Evolutionary conservation across 148 eudicot species (phyloP).

Genomic region (Vaccinium corymbosum): DNA sequence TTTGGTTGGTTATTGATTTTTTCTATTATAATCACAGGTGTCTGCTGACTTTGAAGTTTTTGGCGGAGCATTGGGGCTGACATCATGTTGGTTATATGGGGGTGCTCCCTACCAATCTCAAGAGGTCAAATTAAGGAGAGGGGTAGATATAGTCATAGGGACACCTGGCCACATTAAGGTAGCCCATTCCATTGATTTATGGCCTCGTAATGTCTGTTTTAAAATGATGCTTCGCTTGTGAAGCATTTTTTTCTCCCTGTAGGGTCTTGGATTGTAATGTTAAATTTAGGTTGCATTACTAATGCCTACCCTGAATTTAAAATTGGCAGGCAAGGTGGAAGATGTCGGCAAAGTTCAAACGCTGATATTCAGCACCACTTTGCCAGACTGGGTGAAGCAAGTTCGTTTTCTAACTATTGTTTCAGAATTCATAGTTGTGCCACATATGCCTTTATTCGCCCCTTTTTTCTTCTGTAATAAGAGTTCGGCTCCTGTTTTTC

Average conservation of each 20-base stretch:
- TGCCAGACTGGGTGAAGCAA: conserved; percentile 81
- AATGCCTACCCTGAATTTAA: not conserved
- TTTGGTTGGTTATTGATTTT: not conserved
- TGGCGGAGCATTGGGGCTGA: conserved; percentile 64
- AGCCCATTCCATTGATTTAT: not conserved
- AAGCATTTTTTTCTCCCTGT: not conserved
- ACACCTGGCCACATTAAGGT: conserved; percentile 96
- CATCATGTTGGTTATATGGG: conserved; percentile 68
- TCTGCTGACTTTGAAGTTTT: conserved; percentile 63
- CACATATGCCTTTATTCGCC: not conserved
- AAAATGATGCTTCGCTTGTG: not conserved
- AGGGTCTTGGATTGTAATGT: not conserved
- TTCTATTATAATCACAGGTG: conserved; percentile 43
- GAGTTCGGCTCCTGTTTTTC: not conserved
- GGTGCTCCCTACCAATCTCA: conserved; percentile 65
- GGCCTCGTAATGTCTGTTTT: not conserved
- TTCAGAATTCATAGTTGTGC: not conserved
- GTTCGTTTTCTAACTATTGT: conserved; percentile 29
- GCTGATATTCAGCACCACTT: conserved; percentile 88
- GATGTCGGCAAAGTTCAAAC: conserved; percentile 89
- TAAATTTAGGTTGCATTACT: not conserved
- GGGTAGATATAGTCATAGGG: conserved; percentile 82
- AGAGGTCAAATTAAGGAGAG: conserved; percentile 55
- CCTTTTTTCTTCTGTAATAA: not conserved
- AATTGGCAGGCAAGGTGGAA: conserved; percentile 69